Percentiles rank a stretch among this genome's conserved stretches.
Conservation (phyloP, 2,329 filamentous ascomycete genomes). For the Exophiala dermatitidis region DNA sequence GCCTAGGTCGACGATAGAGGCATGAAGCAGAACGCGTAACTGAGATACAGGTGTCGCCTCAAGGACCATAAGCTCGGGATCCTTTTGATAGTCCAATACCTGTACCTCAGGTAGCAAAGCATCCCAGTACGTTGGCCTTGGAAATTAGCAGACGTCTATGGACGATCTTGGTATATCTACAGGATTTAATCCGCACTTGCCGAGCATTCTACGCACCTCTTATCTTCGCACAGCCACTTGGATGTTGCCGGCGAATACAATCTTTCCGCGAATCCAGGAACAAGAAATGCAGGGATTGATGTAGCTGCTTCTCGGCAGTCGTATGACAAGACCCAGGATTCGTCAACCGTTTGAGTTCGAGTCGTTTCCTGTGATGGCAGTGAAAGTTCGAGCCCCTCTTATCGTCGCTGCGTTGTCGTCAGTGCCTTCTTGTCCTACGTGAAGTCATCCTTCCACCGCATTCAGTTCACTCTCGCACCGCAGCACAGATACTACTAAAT, state of each 20-base stretch:
- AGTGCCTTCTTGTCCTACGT: background rate
- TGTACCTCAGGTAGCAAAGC: background rate
- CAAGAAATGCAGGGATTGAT: background rate
- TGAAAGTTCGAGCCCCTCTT: conserved; percentile 1
- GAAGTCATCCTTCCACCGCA: conserved; percentile 8
- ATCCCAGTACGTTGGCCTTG: background rate
- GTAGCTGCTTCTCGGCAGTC: background rate
- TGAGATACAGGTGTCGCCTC: background rate
- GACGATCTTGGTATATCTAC: background rate
- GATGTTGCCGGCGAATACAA: background rate
- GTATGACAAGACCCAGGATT: conserved; percentile 1
- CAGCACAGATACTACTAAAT: background rate
- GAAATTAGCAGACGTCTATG: background rate
- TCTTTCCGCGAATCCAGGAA: too few relatives aligned
- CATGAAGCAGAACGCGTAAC: background rate
- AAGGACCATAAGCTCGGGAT: background rate
- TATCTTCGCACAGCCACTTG: background rate
- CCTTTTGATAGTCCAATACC: background rate
- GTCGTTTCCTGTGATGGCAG: background rate
- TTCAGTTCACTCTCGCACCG: background rate
- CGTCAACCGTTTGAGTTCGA: background rate
- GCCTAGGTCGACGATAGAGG: background rate
- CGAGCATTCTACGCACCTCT: background rate
- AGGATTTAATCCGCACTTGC: background rate
- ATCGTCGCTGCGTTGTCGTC: conserved; percentile 7